Evolutionary conservation across 202 grass and related monocot genomes (phyloP), one percentile per base, ranked within the genome.

Genomic region (Panicum virgatum): DNA sequence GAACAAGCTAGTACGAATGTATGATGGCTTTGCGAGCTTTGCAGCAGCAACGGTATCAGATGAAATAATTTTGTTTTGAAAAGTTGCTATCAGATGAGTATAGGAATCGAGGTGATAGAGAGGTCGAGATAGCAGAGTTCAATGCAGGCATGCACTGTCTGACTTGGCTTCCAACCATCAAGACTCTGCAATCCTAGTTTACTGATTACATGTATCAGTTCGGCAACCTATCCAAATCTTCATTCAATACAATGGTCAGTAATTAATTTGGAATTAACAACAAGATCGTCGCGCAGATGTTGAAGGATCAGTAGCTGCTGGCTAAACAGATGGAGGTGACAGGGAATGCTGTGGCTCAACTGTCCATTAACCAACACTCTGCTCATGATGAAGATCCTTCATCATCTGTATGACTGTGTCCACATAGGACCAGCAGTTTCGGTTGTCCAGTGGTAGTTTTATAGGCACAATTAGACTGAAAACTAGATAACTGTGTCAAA

Each of bases 41-140:
- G 23, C 74, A 64, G 71, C 58, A n/a, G 54, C 65, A 85, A 72
- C 62, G 30, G 9, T 62, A 42, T n/a, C 39, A 47, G 3, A 27
- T 19, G n/a, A 15, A 52, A 51, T 40, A 63, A 26, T 57, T n/a
- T 8, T 53, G 3, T 12, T 6, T 13, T 5, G 4, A 60, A 7
- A 60, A 29, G 57, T 60, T 60, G 32, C 19, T 62, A 22, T 16
- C 51, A 48, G 7, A 60, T 13, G 16, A 53, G 42, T 65, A 53
- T 47, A 30, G 14, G 15, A 8, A 72, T 72, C 69, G 32, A 32
- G 22, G 12, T 71, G 59, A 72, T 22, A 65, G 46, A 38, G 59
- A 72, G 56, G 22, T 14, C 12, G 3, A 62, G 40, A 61, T 14
- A 29, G 26, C 22, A 51, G 14, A 51, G 29, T 15, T 45, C 9